Base-by-base conservation (phyloP, 169 alveolate genomes). In the Plasmodium coatneyi region DNA sequence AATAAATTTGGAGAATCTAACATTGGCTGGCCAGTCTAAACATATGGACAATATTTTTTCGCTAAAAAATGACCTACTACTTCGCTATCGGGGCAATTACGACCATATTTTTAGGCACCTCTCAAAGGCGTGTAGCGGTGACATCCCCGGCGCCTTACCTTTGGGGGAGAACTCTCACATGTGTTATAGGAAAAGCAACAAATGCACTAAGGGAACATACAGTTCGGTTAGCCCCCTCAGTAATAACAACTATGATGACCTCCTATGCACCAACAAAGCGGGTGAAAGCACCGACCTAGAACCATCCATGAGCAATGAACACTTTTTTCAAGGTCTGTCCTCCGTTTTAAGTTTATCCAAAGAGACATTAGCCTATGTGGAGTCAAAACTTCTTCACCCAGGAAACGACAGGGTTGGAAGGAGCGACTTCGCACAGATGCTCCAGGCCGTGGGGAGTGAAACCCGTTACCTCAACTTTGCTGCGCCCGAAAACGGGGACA, bases 1-100 rank as follows among this genome's bases (percentile, higher is more conserved):
- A 71, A 91, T 91, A 2, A 49, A 81, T 71, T 70, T 91, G 43
- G 95, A 91, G 16, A 83, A 49, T 34, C 43, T 89, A 54, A 82
- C 81, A 43, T 30, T 9, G 19, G 14, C 30, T 25, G n/a, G 22
- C 39, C 28, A 32, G 34, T 7, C 39, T 49, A 81, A 46, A n/a
- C 71, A 22, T 7, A 12, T 71, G 41, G 30, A 71, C 25, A 91
- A 91, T 49, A 91, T 91, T 36, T 91, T 91, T 56, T 16, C 70
- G 36, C 76, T 80, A 19, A 80, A 71, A 81, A 91, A 49, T 71
- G 95, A 91, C 1, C 41, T 91, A 3, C 74, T 46, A 19, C 46
- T 91, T 70, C 60, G 28, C 39, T 91, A 80, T 60, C 22, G 60
- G 46, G 36, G 71, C 5, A 43, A 91, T 91, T 91, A 91, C 71